phyloP scores from a whole-genome alignment of 441 rosid species.

The Metrosideros polymorpha region DNA sequence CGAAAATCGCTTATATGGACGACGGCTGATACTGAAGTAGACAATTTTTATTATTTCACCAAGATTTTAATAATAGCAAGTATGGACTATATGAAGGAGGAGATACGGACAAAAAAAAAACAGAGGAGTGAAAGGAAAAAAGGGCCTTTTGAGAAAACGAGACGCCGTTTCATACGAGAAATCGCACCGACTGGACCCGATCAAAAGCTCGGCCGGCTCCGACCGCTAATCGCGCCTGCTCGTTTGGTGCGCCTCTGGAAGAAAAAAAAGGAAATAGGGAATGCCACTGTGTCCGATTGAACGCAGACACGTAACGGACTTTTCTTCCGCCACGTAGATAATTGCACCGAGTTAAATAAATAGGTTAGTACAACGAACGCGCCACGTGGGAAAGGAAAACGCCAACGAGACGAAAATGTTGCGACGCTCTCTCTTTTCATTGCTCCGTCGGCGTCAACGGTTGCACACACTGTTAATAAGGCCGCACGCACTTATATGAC shows the following conservation, averaged over 20 bases:
- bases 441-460: neutral
- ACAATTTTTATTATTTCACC: too few relatives aligned
- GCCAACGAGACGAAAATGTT: neutral
- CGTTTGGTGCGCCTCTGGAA: neutral
- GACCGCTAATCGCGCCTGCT: constrained; percentile 5
- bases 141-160: neutral
- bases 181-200: neutral
- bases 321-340: neutral
- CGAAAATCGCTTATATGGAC: too few relatives aligned
- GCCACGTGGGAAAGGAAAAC: neutral
- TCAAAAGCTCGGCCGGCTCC: neutral
- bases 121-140: too few relatives aligned
- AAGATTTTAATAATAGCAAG: too few relatives aligned
- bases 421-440: neutral
- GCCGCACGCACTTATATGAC: neutral
- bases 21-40: too few relatives aligned
- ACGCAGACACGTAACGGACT: neutral
- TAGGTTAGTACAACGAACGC: too few relatives aligned
- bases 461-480: neutral
- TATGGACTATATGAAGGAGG: neutral
- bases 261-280: neutral
- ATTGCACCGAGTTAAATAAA: neutral
- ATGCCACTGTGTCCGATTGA: neutral
- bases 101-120: too few relatives aligned
- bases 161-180: neutral